Base-by-base conservation (phyloP, 2,329 filamentous ascomycete genomes). In the Alternaria sp. region DNA sequence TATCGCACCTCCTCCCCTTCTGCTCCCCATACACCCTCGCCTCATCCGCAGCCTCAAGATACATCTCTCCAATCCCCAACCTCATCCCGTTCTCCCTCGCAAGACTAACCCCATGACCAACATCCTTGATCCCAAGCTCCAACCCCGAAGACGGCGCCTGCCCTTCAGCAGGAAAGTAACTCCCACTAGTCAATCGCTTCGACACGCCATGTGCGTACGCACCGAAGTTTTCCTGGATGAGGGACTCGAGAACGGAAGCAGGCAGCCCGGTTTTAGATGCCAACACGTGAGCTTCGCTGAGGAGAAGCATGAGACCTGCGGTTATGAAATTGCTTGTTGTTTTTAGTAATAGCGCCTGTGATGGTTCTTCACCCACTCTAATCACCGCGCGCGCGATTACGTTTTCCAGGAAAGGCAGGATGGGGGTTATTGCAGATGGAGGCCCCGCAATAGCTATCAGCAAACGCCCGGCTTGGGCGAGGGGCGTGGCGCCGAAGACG, bases 51-150 rank as follows among this genome's bases (percentile, higher is more conserved):
- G 85, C 81, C 15, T 72, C 75, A 26, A 86, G 67, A 6, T 80
- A 83, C 23, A 83, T 69, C 57, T 85, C 80, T 0, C 78, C 83
- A 19, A 84, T 78, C 49, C 80, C 73, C 15, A 86, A 65, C 17
- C 66, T 76, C 21, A 81, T 67, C 0, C 83, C 83, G 0, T 72
- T 73, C 1, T 79, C 75, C 51, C 76, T 73, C 2, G 84, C 85
- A 26, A 81, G 79, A 6, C 73, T 73, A 12, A 86, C 79, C 0
- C 83, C 85, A 67, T 86, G 83, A 0, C 82, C 80, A 0, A 86
- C 84, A 66, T 87, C 85, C 61, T 87, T 86, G 8, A 87, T 78
- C 0, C 83, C 85, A 4, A 87, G 73, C 21, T 82, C 80, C 4
- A 87, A 61, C 40, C 84, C 84, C 0, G 84, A 86, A 78, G 79